Evolutionary conservation across 2,329 filamentous ascomycete species (phyloP).

Genomic region (Colletotrichum eremochloae): DNA sequence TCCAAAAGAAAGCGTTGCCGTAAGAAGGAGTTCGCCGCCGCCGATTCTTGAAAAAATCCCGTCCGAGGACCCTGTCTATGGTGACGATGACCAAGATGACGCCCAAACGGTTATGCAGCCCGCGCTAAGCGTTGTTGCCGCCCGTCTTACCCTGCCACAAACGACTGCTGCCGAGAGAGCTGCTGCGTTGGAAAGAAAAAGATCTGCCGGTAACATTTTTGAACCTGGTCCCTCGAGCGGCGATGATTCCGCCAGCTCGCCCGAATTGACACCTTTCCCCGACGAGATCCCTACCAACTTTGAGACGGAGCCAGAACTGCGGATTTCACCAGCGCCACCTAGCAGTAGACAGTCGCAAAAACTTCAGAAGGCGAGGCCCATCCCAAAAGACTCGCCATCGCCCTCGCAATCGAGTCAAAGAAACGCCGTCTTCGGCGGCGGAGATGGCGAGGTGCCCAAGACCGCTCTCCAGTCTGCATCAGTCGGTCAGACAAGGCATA

Average conservation of each 20-base stretch:
- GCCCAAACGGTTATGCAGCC: slow-evolving; percentile 72
- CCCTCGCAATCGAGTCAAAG: slow-evolving; percentile 60
- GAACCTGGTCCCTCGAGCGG: slow-evolving; percentile 27
- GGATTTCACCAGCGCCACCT: slow-evolving; percentile 28
- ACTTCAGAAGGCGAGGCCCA: slow-evolving; percentile 33
- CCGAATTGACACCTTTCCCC: slow-evolving; percentile 38
- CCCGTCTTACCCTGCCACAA: slow-evolving; percentile 65
- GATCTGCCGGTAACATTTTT: slow-evolving; percentile 55
- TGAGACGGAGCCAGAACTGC: slow-evolving; percentile 34
- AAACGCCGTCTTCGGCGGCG: slow-evolving; percentile 51
- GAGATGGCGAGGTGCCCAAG: slow-evolving; percentile 47
- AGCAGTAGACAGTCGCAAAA: slow-evolving; percentile 28
- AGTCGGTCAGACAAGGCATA: slow-evolving; percentile 61
- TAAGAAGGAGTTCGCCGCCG: slow-evolving; percentile 23
- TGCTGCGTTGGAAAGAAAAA: slow-evolving; percentile 63
- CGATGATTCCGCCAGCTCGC: slow-evolving; percentile 38
- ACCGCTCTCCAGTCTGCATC: slow-evolving; percentile 58
- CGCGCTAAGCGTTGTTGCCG: slow-evolving; percentile 68
- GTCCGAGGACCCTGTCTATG: slow-evolving; percentile 53
- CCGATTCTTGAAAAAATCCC: slow-evolving; percentile 34
- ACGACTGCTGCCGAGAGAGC: slow-evolving; percentile 71
- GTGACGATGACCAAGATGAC: slow-evolving; percentile 62
- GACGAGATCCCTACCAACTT: slow-evolving; percentile 39
- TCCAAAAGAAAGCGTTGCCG: slow-evolving; percentile 27
- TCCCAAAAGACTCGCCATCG: slow-evolving; percentile 45